A percentile compares a stretch with the other conserved stretches of the same genome.
phyloP scores from a whole-genome alignment of 108 stramenopile species.

The Seminavis robusta region DNA sequence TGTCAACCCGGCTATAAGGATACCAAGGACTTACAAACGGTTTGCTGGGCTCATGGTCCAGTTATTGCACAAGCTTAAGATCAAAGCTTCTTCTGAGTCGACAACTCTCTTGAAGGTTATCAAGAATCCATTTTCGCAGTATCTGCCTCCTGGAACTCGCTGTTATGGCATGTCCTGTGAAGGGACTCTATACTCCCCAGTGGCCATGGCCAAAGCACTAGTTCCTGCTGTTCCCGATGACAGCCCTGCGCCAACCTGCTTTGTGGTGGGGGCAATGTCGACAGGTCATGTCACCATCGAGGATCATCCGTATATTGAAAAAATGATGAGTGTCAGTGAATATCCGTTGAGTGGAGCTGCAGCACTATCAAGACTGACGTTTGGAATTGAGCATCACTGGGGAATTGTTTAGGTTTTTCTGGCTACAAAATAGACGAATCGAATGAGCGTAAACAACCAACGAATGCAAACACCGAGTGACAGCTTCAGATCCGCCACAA shows the following conservation, averaged over 20 bases:
- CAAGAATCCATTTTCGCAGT: constrained; percentile 95
- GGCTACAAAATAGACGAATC: too few relatives aligned
- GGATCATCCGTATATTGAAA: constrained; percentile 95
- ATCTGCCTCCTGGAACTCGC: constrained; percentile 91
- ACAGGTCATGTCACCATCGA: constrained; percentile 88
- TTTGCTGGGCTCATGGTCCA: constrained; percentile 92
- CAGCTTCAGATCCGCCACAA: too few relatives aligned
- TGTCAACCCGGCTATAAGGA: constrained; percentile 88
- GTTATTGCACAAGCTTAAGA: constrained; percentile 98
- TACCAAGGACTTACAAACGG: constrained; percentile 98
- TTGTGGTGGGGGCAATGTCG: constrained; percentile 97
- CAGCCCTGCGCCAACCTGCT: constrained; percentile 71
- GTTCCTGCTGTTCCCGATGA: constrained; percentile 55
- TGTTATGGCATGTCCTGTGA: constrained; percentile 83
- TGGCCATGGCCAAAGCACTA: constrained; percentile 68
- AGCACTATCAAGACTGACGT: constrained; percentile 87
- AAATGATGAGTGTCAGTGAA: constrained; percentile 91
- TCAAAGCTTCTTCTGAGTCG: constrained; percentile 90
- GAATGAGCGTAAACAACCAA: too few relatives aligned
- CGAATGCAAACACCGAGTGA: too few relatives aligned
- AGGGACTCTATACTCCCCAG: constrained; percentile 87
- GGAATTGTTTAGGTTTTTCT: constrained; percentile 89
- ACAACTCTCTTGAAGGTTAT: constrained; percentile 95
- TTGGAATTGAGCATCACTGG: constrained; percentile 94
- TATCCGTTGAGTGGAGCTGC: constrained; percentile 95